Evolutionary conservation across 164 flowering plant species (phyloP).

Genomic region (Cinnamomum micranthum): DNA sequence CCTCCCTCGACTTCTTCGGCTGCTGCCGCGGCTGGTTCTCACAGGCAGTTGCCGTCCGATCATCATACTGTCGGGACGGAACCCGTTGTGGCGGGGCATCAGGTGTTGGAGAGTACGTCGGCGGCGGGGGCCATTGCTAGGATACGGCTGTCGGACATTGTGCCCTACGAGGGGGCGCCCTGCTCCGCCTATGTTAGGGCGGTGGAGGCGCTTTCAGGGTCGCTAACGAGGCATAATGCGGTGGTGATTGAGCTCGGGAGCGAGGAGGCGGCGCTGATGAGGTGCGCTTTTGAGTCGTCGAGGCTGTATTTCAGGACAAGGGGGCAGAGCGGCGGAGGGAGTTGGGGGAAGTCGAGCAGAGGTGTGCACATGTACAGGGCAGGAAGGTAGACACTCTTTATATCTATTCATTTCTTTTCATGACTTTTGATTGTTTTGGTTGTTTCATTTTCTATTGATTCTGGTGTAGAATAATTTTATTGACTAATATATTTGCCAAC

Average conservation of each 20-base stretch:
- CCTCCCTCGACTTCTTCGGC: constrained; percentile 15
- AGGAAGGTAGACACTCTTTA: constrained; percentile 59
- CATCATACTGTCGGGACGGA: constrained; percentile 25
- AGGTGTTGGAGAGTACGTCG: constrained; percentile 16
- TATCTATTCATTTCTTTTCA: background rate
- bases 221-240: constrained; percentile 75
- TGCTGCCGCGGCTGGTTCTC: background rate
- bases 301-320: constrained; percentile 57
- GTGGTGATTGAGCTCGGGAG: constrained; percentile 69
- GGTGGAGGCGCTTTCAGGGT: constrained; percentile 71
- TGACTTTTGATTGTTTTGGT: too few species aligned
- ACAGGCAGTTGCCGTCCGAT: background rate
- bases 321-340: constrained; percentile 22
- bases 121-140: constrained; percentile 23
- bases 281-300: constrained; percentile 75
- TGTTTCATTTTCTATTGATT: too few species aligned
- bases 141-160: constrained; percentile 62
- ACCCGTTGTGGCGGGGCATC: constrained; percentile 32
- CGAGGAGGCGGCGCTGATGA: constrained; percentile 62
- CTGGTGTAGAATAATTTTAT: too few species aligned
- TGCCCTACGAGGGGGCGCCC: constrained; percentile 78
- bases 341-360: constrained; percentile 43
- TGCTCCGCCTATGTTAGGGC: constrained; percentile 46
- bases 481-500: too few species aligned
- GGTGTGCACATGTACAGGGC: constrained; percentile 77